Conservation (phyloP, 2,329 filamentous ascomycete species). For the Neopestalotiopsis sp. region DNA sequence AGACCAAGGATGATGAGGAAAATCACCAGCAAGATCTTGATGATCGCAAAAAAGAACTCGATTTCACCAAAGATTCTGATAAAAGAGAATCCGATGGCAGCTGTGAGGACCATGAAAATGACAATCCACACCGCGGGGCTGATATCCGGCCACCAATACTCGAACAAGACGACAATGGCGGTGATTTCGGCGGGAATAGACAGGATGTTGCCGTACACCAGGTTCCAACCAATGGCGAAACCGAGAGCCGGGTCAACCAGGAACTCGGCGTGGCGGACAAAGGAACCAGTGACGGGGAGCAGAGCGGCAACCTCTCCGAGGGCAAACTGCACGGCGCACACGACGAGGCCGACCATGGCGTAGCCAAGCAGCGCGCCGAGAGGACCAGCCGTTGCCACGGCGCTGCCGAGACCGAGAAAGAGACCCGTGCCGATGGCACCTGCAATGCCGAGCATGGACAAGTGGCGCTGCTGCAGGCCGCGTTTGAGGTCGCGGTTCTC, state of each 20-base stretch:
- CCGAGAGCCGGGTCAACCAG: slow-evolving; percentile 66
- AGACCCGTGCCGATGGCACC: slow-evolving; percentile 66
- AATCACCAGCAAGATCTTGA: slow-evolving; percentile 66
- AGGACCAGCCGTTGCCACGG: slow-evolving; percentile 56
- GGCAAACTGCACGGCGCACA: slow-evolving; percentile 62
- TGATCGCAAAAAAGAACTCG: slow-evolving; percentile 55
- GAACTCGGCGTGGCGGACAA: slow-evolving; percentile 64
- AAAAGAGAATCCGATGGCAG: slow-evolving; percentile 62
- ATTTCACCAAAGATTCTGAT: slow-evolving; percentile 66
- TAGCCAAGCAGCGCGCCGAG: slow-evolving; percentile 56
- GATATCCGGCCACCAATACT: slow-evolving; percentile 71
- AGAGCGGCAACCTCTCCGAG: slow-evolving; percentile 65
- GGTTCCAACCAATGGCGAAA: slow-evolving; percentile 59
- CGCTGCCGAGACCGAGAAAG: slow-evolving; percentile 62
- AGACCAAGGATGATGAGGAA: slow-evolving; percentile 66
- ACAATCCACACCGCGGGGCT: slow-evolving; percentile 56
- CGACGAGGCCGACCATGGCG: slow-evolving; percentile 59
- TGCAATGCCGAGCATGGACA: slow-evolving; percentile 67
- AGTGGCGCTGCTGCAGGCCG: slow-evolving; percentile 58
- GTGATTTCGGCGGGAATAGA: slow-evolving; percentile 65
- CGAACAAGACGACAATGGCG: slow-evolving; percentile 65
- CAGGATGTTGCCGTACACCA: slow-evolving; percentile 60
- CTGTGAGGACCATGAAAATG: slow-evolving; percentile 55
- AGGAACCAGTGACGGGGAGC: slow-evolving; percentile 66
- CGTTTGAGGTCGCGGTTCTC: slow-evolving; percentile 56